These are phyloP conservation scores for Papilionanthe hybrid DNA, from an alignment of 116 monocot genomes.

Conservation along the genomic window DNA sequence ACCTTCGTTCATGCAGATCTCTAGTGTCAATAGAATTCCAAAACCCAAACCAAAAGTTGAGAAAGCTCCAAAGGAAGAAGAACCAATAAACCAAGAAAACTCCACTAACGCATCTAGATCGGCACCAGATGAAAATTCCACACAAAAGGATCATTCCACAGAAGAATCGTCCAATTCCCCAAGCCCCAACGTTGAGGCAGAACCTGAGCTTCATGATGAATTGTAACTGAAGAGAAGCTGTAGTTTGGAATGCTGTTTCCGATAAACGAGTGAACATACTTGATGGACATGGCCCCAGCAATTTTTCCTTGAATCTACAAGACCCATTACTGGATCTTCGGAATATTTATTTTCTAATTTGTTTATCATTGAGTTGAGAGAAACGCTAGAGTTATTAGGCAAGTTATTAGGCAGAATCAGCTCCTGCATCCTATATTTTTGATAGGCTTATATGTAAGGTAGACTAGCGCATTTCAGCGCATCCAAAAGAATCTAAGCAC, in stretches of 20 bases:
- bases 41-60: slow-evolving; percentile 91
- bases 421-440: no score
- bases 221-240: slow-evolving; percentile 26
- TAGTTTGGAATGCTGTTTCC: not conserved
- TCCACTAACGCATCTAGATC: slow-evolving; percentile 16
- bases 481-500: no score
- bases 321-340: not conserved
- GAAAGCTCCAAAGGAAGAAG: slow-evolving; percentile 53
- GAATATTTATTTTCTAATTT: not conserved
- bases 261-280: not conserved
- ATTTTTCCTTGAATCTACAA: not conserved
- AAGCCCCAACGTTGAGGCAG: not conserved
- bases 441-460: no score
- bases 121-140: slow-evolving; percentile 10
- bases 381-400: not conserved
- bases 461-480: no score
- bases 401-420: not conserved
- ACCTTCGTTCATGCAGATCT: slow-evolving; percentile 44
- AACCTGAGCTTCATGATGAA: slow-evolving; percentile 59
- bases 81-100: slow-evolving; percentile 27
- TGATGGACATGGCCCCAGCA: not conserved
- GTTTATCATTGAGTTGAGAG: not conserved
- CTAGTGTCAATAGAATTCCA: slow-evolving; percentile 75
- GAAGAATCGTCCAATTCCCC: slow-evolving; percentile 19
- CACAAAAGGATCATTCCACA: slow-evolving; percentile 23